Base-by-base conservation (phyloP, 768 basidiomycete genomes). In the Pleurotus giganteus region DNA sequence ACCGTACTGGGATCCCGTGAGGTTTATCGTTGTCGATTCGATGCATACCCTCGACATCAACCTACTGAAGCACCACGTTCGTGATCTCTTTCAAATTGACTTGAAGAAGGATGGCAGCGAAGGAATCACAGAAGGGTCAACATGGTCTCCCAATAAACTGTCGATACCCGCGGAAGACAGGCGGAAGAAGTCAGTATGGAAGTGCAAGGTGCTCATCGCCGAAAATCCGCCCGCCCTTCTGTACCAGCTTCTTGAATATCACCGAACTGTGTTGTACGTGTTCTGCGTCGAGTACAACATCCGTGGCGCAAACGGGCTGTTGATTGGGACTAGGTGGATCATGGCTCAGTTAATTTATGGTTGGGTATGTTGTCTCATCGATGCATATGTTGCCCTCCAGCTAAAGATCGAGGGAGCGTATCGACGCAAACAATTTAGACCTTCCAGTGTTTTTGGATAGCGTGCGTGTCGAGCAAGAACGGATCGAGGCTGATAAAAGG, bases 331-430 rank as follows among this genome's bases (percentile, higher is more conserved):
- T 7, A 27, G 11, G 6, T 49, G 47, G 47, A 19, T 49, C 12
- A 17, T 49, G n/a, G 47, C 31, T 8, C 29, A 32, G 32, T 15
- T 9, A 8, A 49, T 49, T 3, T 2, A 8, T 31, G 4, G 7
- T 15, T 49, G 47, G 47, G 47, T 49, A 17, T 41, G 39, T 45
- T 8, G 12, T n/a, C n/a, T n/a, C n/a, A n/a, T n/a, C n/a, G n/a
- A n/a, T n/a, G n/a, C n/a, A n/a, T n/a, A n/a, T n/a, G n/a, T n/a
- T n/a, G n/a, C n/a, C n/a, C n/a, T n/a, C n/a, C n/a, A n/a, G n/a
- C n/a, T n/a, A n/a, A n/a, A n/a, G n/a, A n/a, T n/a, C n/a, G n/a
- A n/a, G n/a, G n/a, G n/a, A n/a, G n/a, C n/a, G n/a, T n/a, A n/a
- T n/a, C n/a, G n/a, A n/a, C n/a, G n/a, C n/a, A n/a, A n/a, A n/a